Conservation (phyloP, 768 basidiomycete species). For the Russula lepida region DNA sequence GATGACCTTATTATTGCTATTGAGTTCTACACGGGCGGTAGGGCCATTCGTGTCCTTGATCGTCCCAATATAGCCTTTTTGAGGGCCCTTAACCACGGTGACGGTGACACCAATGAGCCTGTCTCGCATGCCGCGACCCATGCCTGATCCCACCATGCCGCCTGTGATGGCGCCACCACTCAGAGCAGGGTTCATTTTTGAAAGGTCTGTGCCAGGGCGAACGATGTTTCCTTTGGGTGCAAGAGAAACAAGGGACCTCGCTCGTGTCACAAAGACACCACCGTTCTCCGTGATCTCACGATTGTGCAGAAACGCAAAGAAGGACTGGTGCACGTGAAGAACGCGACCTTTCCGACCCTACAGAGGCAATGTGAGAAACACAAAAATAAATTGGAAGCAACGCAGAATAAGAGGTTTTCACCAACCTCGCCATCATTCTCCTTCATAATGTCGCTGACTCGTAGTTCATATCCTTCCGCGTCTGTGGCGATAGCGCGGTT, state of each 20-base stretch:
- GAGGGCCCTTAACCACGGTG: conserved; percentile 73
- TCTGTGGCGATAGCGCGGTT: conserved; percentile 82
- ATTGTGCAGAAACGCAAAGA: conserved; percentile 91
- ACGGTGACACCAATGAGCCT: conserved; percentile 74
- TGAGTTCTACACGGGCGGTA: conserved; percentile 82
- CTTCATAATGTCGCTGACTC: conserved; percentile 85
- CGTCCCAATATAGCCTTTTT: conserved; percentile 84
- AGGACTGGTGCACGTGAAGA: conserved; percentile 88
- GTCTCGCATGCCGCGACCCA: conserved; percentile 75
- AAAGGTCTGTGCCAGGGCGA: conserved; percentile 63
- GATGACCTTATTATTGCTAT: conserved; percentile 81
- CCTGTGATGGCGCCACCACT: conserved; percentile 48
- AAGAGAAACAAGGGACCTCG: conserved; percentile 71
- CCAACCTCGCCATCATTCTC: conserved; percentile 80
- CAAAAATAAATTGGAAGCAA: not conserved
- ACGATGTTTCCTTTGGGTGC: conserved; percentile 77
- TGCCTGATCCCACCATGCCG: conserved; percentile 76
- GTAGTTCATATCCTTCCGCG: conserved; percentile 78
- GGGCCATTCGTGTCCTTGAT: conserved; percentile 94
- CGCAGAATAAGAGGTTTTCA: conserved; percentile 18
- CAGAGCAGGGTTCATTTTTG: conserved; percentile 86
- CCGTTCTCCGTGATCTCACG: conserved; percentile 85
- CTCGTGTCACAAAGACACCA: conserved; percentile 89
- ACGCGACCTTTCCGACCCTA: conserved; percentile 83
- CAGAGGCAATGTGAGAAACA: conserved; percentile 8